Percentiles rank a stretch among this genome's conserved stretches.
These are phyloP conservation scores for Immersiporthe knoxdaviesiana DNA, from an alignment of 2,329 filamentous ascomycete genomes.

Conservation along the genomic window DNA sequence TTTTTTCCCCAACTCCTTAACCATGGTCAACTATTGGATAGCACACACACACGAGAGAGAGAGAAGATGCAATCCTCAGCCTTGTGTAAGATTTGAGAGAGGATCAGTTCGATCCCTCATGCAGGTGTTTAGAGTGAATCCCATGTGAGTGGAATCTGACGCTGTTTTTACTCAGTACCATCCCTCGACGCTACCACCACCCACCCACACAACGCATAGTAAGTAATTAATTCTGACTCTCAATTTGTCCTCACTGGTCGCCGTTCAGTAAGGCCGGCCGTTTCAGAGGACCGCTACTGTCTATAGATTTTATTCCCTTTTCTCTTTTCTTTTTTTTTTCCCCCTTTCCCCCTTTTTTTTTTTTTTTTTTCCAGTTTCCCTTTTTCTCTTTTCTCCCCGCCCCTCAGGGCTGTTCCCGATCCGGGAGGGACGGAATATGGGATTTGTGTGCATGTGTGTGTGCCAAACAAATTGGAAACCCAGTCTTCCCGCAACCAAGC, in stretches of 20 bases:
- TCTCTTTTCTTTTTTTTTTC: not conserved
- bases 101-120: not conserved
- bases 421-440: slow-evolving; percentile 6
- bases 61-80: not conserved
- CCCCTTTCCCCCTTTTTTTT: too few species aligned
- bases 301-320: not conserved
- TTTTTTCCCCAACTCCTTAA: not conserved
- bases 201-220: not conserved
- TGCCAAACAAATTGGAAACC: slow-evolving; percentile 5
- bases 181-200: not conserved
- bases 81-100: not conserved
- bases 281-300: not conserved
- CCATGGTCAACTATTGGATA: not conserved
- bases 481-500: slow-evolving; percentile 11
- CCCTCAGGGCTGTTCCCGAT: slow-evolving; percentile 3
- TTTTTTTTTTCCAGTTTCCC: not conserved
- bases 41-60: slow-evolving; percentile 2
- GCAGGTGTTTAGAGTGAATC: not conserved
- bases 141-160: slow-evolving; percentile 12
- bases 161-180: slow-evolving; percentile 1
- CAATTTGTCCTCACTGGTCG: not conserved
- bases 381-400: not conserved
- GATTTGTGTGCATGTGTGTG: slow-evolving; percentile 1
- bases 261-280: not conserved
- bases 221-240: not conserved